A percentile compares a stretch with the other conserved stretches of the same genome.
phyloP scores from a whole-genome alignment of 139 green algal species.

The Nannochloris sp. region DNA sequence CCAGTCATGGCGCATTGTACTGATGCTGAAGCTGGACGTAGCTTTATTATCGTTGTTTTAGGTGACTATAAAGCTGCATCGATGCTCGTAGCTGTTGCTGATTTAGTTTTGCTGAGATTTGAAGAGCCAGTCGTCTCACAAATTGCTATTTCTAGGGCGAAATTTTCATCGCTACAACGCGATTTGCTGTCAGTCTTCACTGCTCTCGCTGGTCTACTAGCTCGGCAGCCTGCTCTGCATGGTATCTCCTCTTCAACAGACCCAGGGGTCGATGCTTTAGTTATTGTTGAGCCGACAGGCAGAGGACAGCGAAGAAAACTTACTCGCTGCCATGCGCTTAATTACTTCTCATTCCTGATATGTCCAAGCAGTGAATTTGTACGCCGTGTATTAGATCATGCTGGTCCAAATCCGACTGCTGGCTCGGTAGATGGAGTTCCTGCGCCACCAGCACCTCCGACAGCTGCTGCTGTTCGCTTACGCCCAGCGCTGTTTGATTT shows the following conservation, averaged over 20 bases:
- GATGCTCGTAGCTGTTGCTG: conserved; percentile 1
- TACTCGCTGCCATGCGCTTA: conserved; percentile 14
- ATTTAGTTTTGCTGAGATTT: conserved; percentile 6
- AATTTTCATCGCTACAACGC: conserved; percentile 4
- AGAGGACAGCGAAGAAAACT: not conserved
- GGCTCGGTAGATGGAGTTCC: not conserved
- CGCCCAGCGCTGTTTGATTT: conserved; percentile 20
- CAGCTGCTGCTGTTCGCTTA: conserved; percentile 1
- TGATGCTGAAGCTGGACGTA: conserved; percentile 11
- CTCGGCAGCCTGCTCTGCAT: conserved; percentile 9
- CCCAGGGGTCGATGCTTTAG: conserved; percentile 10
- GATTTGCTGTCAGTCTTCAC: conserved; percentile 20
- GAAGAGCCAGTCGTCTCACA: not conserved
- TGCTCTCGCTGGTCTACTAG: conserved; percentile 17
- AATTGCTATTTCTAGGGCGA: not conserved
- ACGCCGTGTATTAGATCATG: not conserved
- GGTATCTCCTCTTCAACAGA: not conserved
- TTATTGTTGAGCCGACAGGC: not conserved
- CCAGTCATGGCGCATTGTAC: not conserved
- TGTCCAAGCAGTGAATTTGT: not conserved
- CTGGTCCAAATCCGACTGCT: not conserved
- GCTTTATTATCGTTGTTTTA: conserved; percentile 7
- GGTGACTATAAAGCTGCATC: conserved; percentile 6
- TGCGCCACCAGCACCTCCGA: not conserved
- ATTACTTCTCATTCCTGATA: conserved; percentile 23